A percentile compares a stretch with the other conserved stretches of the same genome.
Evolutionary conservation across 2,329 filamentous ascomycete species (phyloP).

Genomic region (Talaromyces sp.): DNA sequence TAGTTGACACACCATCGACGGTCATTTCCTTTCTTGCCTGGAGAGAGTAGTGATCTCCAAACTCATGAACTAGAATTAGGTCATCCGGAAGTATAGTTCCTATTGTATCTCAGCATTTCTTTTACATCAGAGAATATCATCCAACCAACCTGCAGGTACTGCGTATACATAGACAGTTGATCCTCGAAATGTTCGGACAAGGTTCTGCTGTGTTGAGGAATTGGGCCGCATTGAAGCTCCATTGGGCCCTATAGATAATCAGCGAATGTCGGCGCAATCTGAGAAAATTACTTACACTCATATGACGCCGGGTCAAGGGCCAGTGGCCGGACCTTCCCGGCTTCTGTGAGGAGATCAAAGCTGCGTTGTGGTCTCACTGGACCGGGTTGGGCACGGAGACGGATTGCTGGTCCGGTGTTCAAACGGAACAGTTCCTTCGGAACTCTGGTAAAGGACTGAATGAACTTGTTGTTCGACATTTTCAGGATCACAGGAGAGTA

Average conservation of each 20-base stretch:
- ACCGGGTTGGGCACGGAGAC: slow-evolving; percentile 12
- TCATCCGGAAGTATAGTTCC: slow-evolving; percentile 14
- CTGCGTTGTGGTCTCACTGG: slow-evolving; percentile 9
- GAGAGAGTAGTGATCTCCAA: slow-evolving; percentile 18
- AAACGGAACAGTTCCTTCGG: slow-evolving; percentile 16
- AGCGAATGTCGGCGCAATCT: too few relatives aligned
- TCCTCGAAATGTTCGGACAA: neutral
- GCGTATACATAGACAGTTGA: neutral
- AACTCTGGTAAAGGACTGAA: slow-evolving; percentile 12
- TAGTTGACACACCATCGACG: neutral
- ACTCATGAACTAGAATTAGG: slow-evolving; percentile 19
- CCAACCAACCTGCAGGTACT: neutral
- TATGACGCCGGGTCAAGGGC: too few relatives aligned
- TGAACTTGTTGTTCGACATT: slow-evolving; percentile 8
- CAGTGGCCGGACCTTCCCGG: too few relatives aligned
- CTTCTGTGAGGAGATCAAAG: slow-evolving; percentile 15
- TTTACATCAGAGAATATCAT: too few relatives aligned
- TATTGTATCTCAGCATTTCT: slow-evolving; percentile 1
- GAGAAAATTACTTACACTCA: too few relatives aligned
- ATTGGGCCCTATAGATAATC: too few relatives aligned
- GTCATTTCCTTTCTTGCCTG: slow-evolving; percentile 16
- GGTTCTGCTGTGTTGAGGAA: neutral
- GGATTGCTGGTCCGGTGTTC: slow-evolving; percentile 13
- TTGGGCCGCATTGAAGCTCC: slow-evolving; percentile 10
- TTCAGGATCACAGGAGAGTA: too few relatives aligned